Conservation (phyloP, 73 alveolate species). For the Chromera velia region DNA sequence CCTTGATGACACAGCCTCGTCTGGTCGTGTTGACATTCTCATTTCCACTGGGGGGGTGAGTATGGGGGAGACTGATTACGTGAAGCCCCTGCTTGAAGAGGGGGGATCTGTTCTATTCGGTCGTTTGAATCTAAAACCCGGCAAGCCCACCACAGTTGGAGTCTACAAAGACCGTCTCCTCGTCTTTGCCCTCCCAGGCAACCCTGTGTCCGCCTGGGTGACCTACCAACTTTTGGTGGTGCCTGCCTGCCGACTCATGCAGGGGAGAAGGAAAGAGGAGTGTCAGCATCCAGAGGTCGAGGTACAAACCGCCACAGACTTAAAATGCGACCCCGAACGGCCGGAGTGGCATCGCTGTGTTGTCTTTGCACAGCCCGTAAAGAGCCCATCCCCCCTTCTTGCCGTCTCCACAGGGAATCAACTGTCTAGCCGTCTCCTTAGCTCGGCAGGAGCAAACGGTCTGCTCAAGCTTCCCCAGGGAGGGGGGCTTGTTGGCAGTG, state of each 20-base stretch:
- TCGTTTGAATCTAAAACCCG: slow-evolving; percentile 63
- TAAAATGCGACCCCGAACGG: slow-evolving; percentile 48
- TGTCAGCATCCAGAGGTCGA: not conserved
- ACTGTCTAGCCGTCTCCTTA: slow-evolving; percentile 48
- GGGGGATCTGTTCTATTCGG: slow-evolving; percentile 58
- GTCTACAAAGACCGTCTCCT: slow-evolving; percentile 8
- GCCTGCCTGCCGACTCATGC: slow-evolving; percentile 19
- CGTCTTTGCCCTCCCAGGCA: slow-evolving; percentile 66
- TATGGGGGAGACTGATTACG: slow-evolving; percentile 59
- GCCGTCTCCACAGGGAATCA: slow-evolving; percentile 58
- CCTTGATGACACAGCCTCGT: too few relatives aligned
- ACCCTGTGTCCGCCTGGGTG: slow-evolving; percentile 65
- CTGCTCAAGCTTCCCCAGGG: slow-evolving; percentile 47
- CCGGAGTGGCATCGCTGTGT: slow-evolving; percentile 64
- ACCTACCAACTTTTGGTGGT: slow-evolving; percentile 47
- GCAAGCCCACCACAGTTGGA: slow-evolving; percentile 58
- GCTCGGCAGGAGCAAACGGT: slow-evolving; percentile 53
- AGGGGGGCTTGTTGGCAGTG: not conserved
- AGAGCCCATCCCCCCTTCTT: slow-evolving; percentile 7
- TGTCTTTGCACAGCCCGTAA: slow-evolving; percentile 7
- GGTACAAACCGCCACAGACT: slow-evolving; percentile 23
- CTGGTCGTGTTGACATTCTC: slow-evolving; percentile 22
- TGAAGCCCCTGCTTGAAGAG: slow-evolving; percentile 54
- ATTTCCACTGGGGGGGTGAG: slow-evolving; percentile 65
- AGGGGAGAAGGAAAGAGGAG: not conserved